phyloP scores from a whole-genome alignment of 164 flowering plant species.

The Akebia trifoliata region DNA sequence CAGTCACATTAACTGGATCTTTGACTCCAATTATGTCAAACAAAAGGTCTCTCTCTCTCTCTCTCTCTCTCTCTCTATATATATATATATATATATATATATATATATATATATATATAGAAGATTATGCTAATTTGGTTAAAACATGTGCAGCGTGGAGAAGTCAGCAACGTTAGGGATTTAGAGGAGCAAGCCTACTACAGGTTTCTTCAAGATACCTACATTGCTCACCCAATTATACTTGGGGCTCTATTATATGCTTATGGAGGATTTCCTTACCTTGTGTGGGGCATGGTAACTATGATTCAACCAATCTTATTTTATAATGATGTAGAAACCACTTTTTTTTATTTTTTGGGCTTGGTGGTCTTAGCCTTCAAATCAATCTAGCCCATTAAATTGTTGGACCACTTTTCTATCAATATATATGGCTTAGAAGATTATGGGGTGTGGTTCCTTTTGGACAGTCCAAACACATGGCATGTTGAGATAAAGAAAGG shows the following conservation, averaged over 20 bases:
- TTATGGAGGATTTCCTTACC: conserved; percentile 67
- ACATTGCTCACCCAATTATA: conserved; percentile 16
- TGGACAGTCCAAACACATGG: no score
- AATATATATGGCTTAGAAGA: no score
- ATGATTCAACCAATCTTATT: background rate
- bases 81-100: background rate
- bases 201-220: conserved; percentile 50
- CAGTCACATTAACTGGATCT: conserved; percentile 78
- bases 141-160: conserved; percentile 54
- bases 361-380: no score
- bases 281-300: conserved; percentile 90
- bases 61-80: background rate
- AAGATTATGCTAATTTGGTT: background rate
- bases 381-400: no score
- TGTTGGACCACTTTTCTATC: no score
- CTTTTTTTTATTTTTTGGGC: no score
- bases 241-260: conserved; percentile 52
- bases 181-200: conserved; percentile 69
- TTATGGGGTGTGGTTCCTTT: no score
- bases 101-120: background rate
- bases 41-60: conserved; percentile 4
- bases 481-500: no score
- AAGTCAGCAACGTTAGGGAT: conserved; percentile 57
- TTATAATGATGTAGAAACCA: no score
- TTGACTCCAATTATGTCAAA: conserved; percentile 33